Base-by-base conservation (phyloP, 2,329 filamentous ascomycete species). In the Fusarium mangiferae region DNA sequence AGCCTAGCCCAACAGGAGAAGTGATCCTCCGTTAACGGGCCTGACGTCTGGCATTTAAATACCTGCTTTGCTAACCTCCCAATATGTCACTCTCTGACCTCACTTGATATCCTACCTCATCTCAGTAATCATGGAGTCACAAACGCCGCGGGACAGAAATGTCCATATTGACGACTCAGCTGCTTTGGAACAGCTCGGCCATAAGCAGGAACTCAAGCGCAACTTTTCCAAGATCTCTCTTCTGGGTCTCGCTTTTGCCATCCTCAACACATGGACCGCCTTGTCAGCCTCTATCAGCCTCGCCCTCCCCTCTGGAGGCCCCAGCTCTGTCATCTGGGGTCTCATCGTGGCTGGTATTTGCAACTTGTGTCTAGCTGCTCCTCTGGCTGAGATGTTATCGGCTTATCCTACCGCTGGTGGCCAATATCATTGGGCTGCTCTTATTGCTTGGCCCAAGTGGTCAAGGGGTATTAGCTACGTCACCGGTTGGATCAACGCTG, bases 311-410 rank as follows among this genome's bases (percentile, higher is more conserved):
- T 92, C 90, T 20, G 93, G 93, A 46, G 93, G 93, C 0, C 88
- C 91, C 26, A 90, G 88, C 13, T 88, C 91, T 66, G 91, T 95
- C 45, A 87, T 95, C 66, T 95, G 93, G 93, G 93, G 93, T 7
- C 82, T 92, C 41, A 65, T 82, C 7, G 87, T 88, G 15, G 89
- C 89, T 24, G 90, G 91, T 56, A 75, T 93, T 52, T 94, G 92
- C 83, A 94, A 94, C 76, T 78, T 94, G 15, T 92, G 90, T 75
- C 86, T 94, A 42, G 90, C 92, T 11, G 87, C 90, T 14, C 92
- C 90, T 8, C 85, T 94, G 35, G 91, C 92, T 54, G 92, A 94
- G 79, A 94, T 93, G 77, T 83, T 93, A 15, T 91, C 90, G 0
- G 90, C 90, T 0, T 93, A 90, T 66, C 86, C 86, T 3, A 87